Conservation (phyloP, 371 early-diverging fungal species). For the Batrachochytrium dendrobatidis region DNA sequence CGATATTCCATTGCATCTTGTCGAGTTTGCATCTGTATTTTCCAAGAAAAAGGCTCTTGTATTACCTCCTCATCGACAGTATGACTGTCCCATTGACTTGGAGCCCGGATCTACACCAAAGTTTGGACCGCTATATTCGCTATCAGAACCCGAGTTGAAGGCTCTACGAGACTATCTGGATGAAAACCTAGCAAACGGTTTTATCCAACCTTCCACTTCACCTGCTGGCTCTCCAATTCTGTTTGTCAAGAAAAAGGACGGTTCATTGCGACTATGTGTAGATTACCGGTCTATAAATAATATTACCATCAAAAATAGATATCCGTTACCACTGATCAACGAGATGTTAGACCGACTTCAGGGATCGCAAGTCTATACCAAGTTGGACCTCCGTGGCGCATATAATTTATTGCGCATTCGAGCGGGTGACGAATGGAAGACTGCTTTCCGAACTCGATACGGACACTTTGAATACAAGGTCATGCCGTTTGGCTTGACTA, state of each 20-base stretch:
- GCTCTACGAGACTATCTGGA: neutral
- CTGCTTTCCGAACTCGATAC: constrained; percentile 20
- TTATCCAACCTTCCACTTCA: constrained; percentile 24
- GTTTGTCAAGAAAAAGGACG: constrained; percentile 52
- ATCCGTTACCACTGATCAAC: constrained; percentile 40
- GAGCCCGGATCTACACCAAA: neutral
- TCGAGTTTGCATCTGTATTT: neutral
- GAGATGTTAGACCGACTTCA: constrained; percentile 34
- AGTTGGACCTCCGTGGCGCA: constrained; percentile 35
- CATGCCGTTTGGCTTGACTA: constrained; percentile 43
- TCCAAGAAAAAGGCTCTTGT: neutral
- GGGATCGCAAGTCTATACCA: constrained; percentile 32
- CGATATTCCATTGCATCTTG: too few species aligned
- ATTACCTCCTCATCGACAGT: neutral
- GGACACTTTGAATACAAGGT: constrained; percentile 41
- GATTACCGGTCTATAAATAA: constrained; percentile 50
- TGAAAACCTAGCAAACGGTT: neutral
- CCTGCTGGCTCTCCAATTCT: constrained; percentile 49
- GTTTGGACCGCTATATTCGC: neutral
- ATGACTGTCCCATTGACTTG: neutral
- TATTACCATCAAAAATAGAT: constrained; percentile 32
- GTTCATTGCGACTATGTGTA: constrained; percentile 36
- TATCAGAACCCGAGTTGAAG: neutral
- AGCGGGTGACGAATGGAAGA: constrained; percentile 22
- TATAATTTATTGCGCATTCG: constrained; percentile 31